Conservation (phyloP, 495 filamentous ascomycete genomes). For the Penicillium mononematosum region DNA sequence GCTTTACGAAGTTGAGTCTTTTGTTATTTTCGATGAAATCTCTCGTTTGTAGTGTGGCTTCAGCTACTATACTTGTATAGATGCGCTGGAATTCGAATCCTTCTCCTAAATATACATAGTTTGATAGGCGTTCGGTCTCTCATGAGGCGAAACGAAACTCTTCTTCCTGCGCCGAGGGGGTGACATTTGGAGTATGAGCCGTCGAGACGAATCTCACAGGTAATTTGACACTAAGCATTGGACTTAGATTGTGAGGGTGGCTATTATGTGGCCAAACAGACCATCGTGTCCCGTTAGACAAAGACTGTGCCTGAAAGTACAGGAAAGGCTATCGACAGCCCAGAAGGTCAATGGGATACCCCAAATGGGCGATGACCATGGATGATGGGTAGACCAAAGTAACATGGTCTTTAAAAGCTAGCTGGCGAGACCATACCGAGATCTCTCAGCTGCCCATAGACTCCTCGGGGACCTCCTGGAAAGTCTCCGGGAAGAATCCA, state of each 20-base stretch:
- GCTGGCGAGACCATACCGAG: background rate
- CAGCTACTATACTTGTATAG: background rate
- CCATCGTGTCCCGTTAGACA: background rate
- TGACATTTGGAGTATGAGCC: background rate
- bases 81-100: constrained; percentile 3
- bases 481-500: constrained; percentile 49
- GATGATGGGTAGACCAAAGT: background rate
- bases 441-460: constrained; percentile 26
- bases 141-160: background rate
- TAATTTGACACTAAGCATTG: background rate
- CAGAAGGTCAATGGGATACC: background rate
- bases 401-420: constrained; percentile 3
- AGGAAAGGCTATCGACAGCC: background rate
- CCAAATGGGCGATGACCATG: background rate
- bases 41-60: background rate
- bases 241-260: background rate
- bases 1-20: background rate
- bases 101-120: background rate
- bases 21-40: background rate
- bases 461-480: constrained; percentile 35
- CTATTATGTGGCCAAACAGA: background rate
- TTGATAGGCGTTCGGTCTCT: background rate
- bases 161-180: background rate
- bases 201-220: background rate
- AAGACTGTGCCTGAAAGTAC: background rate